Conservation (phyloP, 164 flowering plant genomes). For the Vitis rotundifolia region DNA sequence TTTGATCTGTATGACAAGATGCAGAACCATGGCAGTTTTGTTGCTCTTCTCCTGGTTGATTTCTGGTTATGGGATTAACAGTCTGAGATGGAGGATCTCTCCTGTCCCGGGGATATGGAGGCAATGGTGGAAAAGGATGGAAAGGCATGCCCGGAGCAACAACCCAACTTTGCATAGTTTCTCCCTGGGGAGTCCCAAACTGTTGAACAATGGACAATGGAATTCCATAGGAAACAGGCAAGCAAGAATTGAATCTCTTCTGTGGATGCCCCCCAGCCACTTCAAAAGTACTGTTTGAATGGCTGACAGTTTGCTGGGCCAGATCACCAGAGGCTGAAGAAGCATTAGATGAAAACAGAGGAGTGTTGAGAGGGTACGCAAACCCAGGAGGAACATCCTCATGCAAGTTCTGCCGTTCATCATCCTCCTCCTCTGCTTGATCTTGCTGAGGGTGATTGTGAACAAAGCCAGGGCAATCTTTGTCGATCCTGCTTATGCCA, state of each 20-base stretch:
- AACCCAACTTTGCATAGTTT: slow-evolving; percentile 42
- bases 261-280: slow-evolving; percentile 47
- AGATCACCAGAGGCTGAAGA: slow-evolving; percentile 18
- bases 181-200: slow-evolving; percentile 48
- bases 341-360: slow-evolving; percentile 23
- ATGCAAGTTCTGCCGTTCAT: slow-evolving; percentile 14
- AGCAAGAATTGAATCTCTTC: slow-evolving; percentile 49
- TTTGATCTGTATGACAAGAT: slow-evolving; percentile 17
- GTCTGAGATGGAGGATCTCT: slow-evolving; percentile 16
- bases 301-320: slow-evolving; percentile 3
- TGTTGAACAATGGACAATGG: slow-evolving; percentile 57
- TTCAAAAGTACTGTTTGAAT: slow-evolving; percentile 26
- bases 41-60: slow-evolving; percentile 26
- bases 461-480: slow-evolving; percentile 6
- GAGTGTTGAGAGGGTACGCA: slow-evolving; percentile 26
- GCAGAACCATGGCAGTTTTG: slow-evolving; percentile 11
- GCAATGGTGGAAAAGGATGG: slow-evolving; percentile 89
- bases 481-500: slow-evolving; percentile 10
- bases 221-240: slow-evolving; percentile 77
- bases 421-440: slow-evolving; percentile 11
- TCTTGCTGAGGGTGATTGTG: slow-evolving; percentile 6
- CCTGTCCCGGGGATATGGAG: slow-evolving; percentile 45
- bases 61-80: slow-evolving; percentile 6
- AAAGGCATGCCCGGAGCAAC: slow-evolving; percentile 77
- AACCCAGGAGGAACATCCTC: slow-evolving; percentile 70